phyloP scores from a whole-genome alignment of 2,329 filamentous ascomycete genomes.

The Coleophoma crateriformis region DNA sequence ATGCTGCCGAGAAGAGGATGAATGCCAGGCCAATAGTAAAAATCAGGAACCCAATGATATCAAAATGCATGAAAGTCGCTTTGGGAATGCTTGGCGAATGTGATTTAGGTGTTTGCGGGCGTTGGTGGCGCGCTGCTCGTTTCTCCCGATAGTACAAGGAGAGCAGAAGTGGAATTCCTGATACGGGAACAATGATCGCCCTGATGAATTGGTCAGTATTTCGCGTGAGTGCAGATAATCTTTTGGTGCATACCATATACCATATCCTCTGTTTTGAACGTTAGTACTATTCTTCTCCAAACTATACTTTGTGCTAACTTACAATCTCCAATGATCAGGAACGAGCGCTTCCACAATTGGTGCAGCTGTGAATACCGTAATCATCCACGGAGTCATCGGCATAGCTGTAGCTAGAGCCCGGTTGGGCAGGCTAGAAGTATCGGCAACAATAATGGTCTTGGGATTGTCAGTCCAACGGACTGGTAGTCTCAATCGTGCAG shows the following conservation, averaged over 20 bases:
- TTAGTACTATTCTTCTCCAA: not conserved
- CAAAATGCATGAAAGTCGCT: not conserved
- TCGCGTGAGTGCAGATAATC: not conserved
- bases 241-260: not conserved
- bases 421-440: slow-evolving; percentile 2
- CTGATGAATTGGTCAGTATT: not conserved
- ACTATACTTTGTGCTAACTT: not conserved
- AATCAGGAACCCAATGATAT: slow-evolving; percentile 1
- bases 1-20: not conserved
- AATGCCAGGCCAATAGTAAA: not conserved
- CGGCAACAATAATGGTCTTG: slow-evolving; percentile 1
- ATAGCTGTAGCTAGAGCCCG: slow-evolving; percentile 2
- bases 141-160: not conserved
- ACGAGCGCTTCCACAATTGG: slow-evolving; percentile 1
- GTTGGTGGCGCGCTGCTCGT: not conserved
- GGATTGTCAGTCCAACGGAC: not conserved
- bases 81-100: not conserved
- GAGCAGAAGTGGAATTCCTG: not conserved
- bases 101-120: not conserved
- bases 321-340: slow-evolving; percentile 3
- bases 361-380: slow-evolving; percentile 1
- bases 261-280: not conserved
- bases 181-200: not conserved
- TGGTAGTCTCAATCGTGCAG: no score
- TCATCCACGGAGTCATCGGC: slow-evolving; percentile 2